Evolutionary conservation across 2,329 filamentous ascomycete species (phyloP), one percentile per base, ranked within the genome.

Genomic region (Leptoxyphium fumago): DNA sequence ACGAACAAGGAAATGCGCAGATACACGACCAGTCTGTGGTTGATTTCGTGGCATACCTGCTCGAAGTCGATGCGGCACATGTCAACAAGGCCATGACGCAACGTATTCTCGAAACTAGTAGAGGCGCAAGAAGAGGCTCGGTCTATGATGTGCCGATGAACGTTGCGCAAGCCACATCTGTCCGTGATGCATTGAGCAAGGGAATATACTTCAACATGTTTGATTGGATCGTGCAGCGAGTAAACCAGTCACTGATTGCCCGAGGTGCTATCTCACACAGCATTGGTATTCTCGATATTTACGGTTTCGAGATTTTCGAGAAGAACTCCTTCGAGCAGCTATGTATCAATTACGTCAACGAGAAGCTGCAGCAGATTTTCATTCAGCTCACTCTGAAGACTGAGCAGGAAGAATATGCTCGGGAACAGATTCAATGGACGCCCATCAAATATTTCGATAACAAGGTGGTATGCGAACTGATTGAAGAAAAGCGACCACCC

Each of bases 381-480:
- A 98, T 98, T 54, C 91, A 98, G 64, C 71, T 98, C 55, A 98
- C 91, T 0, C 66, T 98, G 49, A 94, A 94, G 69, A 82, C 91
- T 0, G 91, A 98, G 63, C 91, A 98, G 67, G 91, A 98, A 55
- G 91, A 98, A 63, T 98, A 98, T 58, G 86, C 83, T 13, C 74
- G 84, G 41, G 91, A 98, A 64, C 81, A 96, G 70, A 98, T 98
- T 60, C 80, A 94, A 60, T 98, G 91, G 91, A 95, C 88, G 0
- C 91, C 91, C 2, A 98, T 98, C 72, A 93, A 91, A 58, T 98
- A 96, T 66, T 98, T 96, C 56, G 91, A 98, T 66, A 98, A 98
- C 74, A 96, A 96, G 71, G 82, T 98, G 40, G 91, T 98, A 45
- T 98, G 91, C 62, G 91, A 95, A 48, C 65, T 98, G 58, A 98